Conservation (phyloP, 805 yeast genomes). For the Ogataea zsoltii region DNA sequence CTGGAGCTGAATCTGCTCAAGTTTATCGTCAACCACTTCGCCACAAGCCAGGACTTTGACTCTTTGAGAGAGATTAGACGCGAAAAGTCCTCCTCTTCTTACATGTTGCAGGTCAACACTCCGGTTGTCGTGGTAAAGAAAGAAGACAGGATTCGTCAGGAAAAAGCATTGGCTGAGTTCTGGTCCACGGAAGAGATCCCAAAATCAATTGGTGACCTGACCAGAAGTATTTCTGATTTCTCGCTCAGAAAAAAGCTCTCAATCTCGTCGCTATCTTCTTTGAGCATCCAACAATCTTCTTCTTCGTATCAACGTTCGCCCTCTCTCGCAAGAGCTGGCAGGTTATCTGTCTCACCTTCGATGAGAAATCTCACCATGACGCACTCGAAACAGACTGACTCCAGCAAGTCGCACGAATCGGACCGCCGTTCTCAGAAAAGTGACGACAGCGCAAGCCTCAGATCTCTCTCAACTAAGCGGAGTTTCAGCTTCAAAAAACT, state of each 20-base stretch:
- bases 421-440: not conserved
- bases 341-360: slow-evolving; percentile 16
- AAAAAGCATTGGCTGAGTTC: slow-evolving; percentile 30
- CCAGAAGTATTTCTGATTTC: slow-evolving; percentile 22
- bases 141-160: slow-evolving; percentile 29
- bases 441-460: slow-evolving; percentile 3
- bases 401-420: not conserved
- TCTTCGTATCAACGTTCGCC: slow-evolving; percentile 8
- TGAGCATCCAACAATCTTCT: slow-evolving; percentile 10
- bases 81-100: slow-evolving; percentile 4
- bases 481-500: slow-evolving; percentile 18
- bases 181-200: slow-evolving; percentile 36
- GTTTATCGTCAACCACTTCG: slow-evolving; percentile 19
- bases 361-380: slow-evolving; percentile 11
- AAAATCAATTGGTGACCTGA: slow-evolving; percentile 11
- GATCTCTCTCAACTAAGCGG: slow-evolving; percentile 11
- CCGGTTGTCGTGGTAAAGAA: slow-evolving; percentile 10
- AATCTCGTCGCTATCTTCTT: slow-evolving; percentile 19
- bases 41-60: slow-evolving; percentile 9
- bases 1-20: slow-evolving; percentile 23
- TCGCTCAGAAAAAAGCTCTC: slow-evolving; percentile 19
- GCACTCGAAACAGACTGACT: not conserved
- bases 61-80: slow-evolving; percentile 9
- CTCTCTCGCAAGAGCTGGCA: slow-evolving; percentile 7
- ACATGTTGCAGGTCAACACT: not conserved